These are phyloP conservation scores for Mikania micrantha DNA, from an alignment of 129 eudicot species.

Conservation along the genomic window DNA sequence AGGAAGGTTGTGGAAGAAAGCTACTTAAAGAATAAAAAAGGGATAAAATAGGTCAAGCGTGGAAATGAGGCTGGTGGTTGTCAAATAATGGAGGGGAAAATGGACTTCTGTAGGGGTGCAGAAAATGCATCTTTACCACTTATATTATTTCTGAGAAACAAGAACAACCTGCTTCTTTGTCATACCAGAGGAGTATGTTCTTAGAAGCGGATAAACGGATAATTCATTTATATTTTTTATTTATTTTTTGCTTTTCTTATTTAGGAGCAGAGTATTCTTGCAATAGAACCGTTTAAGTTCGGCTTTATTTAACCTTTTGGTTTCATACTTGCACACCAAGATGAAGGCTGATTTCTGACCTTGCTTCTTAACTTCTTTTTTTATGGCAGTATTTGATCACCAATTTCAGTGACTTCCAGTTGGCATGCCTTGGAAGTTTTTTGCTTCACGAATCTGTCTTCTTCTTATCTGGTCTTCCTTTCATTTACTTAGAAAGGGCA, in stretches of 20 bases:
- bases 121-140: not conserved
- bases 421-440: slow-evolving; percentile 97
- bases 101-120: not conserved
- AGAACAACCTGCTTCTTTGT: not conserved
- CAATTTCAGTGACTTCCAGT: slow-evolving; percentile 85
- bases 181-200: not conserved
- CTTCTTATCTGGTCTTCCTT: slow-evolving; percentile 93
- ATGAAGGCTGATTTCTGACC: slow-evolving; percentile 20
- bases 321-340: not conserved
- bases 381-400: slow-evolving; percentile 78
- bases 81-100: not conserved
- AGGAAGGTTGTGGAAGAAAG: not conserved
- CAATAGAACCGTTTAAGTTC: too few relatives aligned
- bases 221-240: not conserved
- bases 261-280: not conserved
- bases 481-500: slow-evolving; percentile 71
- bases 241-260: not conserved
- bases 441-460: slow-evolving; percentile 86
- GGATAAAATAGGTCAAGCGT: not conserved
- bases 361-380: not conserved
- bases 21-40: not conserved
- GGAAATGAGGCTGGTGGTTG: slow-evolving; percentile 10
- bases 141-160: not conserved
- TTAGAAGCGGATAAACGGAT: not conserved
- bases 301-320: too few relatives aligned